A percentile compares a stretch with the other conserved stretches of the same genome.
Conservation (phyloP, 768 basidiomycete genomes). For the Termitomyces sp. region DNA sequence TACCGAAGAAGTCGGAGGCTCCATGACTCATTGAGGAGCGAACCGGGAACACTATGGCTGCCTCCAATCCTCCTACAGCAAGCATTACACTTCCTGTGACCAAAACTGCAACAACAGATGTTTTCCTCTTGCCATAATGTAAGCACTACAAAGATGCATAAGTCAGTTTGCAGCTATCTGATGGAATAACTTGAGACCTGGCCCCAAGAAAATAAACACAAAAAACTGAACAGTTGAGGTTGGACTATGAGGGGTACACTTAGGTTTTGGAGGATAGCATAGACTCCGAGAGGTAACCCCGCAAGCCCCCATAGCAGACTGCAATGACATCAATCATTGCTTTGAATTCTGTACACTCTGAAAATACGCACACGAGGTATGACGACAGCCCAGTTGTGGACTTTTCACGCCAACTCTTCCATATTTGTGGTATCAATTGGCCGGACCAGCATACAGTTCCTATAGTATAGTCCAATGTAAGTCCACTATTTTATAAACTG, state of each 20-base stretch:
- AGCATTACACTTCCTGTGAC: conserved; percentile 39
- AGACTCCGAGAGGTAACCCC: conserved; percentile 63
- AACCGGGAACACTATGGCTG: conserved; percentile 56
- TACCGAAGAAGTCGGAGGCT: conserved; percentile 55
- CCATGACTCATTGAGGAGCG: conserved; percentile 39
- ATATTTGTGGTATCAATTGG: conserved; percentile 69
- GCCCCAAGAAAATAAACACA: conserved; percentile 62
- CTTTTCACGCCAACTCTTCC: conserved; percentile 70
- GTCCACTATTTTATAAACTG: neutral
- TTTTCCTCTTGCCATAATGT: conserved; percentile 55
- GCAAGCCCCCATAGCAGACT: conserved; percentile 65
- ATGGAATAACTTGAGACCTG: conserved; percentile 44
- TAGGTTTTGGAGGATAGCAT: conserved; percentile 59
- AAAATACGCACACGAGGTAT: conserved; percentile 54
- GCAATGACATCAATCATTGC: neutral
- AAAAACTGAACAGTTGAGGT: conserved; percentile 60
- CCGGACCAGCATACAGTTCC: conserved; percentile 67
- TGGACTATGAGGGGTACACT: conserved; percentile 74
- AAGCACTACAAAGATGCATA: conserved; percentile 49
- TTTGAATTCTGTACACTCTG: neutral
- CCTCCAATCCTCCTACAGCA: conserved; percentile 57
- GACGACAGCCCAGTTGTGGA: conserved; percentile 69
- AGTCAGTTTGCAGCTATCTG: conserved; percentile 1
- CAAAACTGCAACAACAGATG: conserved; percentile 30
- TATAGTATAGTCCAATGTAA: conserved; percentile 19